Base-by-base conservation (phyloP, 371 early-diverging fungal genomes). In the Phascolomyces articulosus region DNA sequence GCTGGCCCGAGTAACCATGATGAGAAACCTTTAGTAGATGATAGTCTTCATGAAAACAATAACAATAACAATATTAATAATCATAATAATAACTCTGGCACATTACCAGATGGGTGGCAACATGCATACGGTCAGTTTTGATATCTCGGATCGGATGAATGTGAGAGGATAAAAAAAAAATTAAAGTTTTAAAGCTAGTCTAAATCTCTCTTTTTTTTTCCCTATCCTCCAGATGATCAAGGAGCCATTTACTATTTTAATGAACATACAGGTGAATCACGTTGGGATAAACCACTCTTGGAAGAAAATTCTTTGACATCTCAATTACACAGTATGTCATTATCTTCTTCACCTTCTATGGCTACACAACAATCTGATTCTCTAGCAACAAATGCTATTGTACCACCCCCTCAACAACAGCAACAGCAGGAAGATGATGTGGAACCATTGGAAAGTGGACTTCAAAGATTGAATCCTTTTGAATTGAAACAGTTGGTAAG, bases 171-270 rank as follows among this genome's bases (percentile, higher is more conserved):
- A 24, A 49, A 11, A 38, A 8, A 26, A 41, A 38, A 4, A 20
- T 40, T 40, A 38, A 29, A 4, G 31, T 16, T 34, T 15, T 15
- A 11, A 31, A 4, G 23, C 8, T 27, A 27, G n/a, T 56, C 4
- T 26, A 9, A 20, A 23, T 51, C 47, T 48, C 31, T 20, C 55
- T 8, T 55, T 0, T 26, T 40, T 13, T 21, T 27, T 8, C 16
- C 11, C 0, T 44, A 18, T 16, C 23, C 18, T 13, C 26, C 44
- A 58, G 60, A 63, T 51, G 48, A 38, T 64, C 67, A 73, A 31
- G 84, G 86, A 3, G 70, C 77, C 2, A 72, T 69, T 27, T 84
- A 83, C 48, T 86, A 82, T 69, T 86, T 86, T 49, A 83, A 86
- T 40, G 71, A 74, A 31, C 62, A 59, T 3, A 83, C 83, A 0